These are phyloP conservation scores for Pseudopyricularia javanii DNA, from an alignment of 2,329 filamentous ascomycete genomes.

Conservation along the genomic window DNA sequence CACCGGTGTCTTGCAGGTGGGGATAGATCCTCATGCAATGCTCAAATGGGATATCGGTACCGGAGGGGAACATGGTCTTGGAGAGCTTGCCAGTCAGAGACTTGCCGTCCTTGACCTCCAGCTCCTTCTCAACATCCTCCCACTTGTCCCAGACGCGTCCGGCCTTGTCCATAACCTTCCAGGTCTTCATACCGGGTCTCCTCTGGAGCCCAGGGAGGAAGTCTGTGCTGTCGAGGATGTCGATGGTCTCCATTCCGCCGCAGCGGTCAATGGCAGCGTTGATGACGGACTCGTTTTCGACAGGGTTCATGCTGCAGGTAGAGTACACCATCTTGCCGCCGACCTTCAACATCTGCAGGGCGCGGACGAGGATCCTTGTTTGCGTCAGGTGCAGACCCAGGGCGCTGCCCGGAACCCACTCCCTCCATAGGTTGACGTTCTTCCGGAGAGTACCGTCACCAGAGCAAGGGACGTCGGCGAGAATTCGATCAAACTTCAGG, in stretches of 20 bases:
- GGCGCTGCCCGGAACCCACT: slow-evolving; percentile 82
- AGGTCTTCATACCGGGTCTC: slow-evolving; percentile 62
- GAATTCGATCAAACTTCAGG: slow-evolving; percentile 91
- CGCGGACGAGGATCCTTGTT: slow-evolving; percentile 77
- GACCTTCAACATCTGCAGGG: slow-evolving; percentile 90
- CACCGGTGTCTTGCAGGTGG: slow-evolving; percentile 90
- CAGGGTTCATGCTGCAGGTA: slow-evolving; percentile 96
- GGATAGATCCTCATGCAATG: slow-evolving; percentile 90
- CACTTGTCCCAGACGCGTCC: slow-evolving; percentile 70
- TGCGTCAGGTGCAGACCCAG: slow-evolving; percentile 82
- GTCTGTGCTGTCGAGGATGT: slow-evolving; percentile 72
- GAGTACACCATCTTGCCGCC: slow-evolving; percentile 94
- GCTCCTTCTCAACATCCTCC: slow-evolving; percentile 64
- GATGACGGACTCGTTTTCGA: slow-evolving; percentile 92
- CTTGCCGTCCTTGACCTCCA: slow-evolving; percentile 41
- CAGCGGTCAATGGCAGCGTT: slow-evolving; percentile 81
- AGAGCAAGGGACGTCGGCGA: slow-evolving; percentile 94
- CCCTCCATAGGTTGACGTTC: slow-evolving; percentile 88
- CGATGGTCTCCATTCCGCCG: slow-evolving; percentile 69
- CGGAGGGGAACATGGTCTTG: slow-evolving; percentile 62
- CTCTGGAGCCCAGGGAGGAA: slow-evolving; percentile 68
- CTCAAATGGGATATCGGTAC: slow-evolving; percentile 55
- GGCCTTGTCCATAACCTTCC: slow-evolving; percentile 86
- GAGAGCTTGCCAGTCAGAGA: slow-evolving; percentile 54
- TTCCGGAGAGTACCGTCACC: slow-evolving; percentile 91